Evolutionary conservation across 257 asterid genomes (phyloP).

Genomic region (Jacaranda copaia): DNA sequence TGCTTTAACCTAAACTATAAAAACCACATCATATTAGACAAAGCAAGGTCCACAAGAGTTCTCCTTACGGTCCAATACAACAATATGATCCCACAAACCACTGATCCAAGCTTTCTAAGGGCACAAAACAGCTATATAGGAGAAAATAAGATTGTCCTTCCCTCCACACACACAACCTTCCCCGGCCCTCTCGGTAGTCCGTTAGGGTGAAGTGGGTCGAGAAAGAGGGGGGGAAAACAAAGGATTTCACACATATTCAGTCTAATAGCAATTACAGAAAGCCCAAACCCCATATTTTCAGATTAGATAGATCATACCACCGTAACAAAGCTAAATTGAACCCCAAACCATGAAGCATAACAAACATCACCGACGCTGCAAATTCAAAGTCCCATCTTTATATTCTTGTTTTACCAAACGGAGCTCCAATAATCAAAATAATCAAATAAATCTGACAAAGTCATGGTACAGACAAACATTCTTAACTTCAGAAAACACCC

Average conservation of each 20-base stretch:
- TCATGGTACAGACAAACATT: background rate
- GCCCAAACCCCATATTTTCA: constrained; percentile 1
- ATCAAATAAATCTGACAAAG: background rate
- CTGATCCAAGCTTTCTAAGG: too few species aligned
- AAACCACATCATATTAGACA: constrained; percentile 15
- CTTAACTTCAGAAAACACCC: constrained; percentile 25
- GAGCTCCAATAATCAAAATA: background rate
- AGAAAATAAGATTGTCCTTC: too few species aligned
- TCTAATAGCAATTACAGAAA: background rate
- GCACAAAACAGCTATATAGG: too few species aligned
- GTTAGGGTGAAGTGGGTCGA: background rate
- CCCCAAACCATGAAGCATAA: constrained; percentile 7
- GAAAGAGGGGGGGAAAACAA: background rate
- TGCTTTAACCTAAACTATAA: constrained; percentile 16
- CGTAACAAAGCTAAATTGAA: constrained; percentile 15
- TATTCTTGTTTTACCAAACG: background rate
- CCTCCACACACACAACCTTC: too few species aligned
- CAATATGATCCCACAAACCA: too few species aligned
- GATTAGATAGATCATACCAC: background rate
- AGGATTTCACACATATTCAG: background rate
- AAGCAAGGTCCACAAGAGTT: background rate
- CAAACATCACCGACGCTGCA: constrained; percentile 6
- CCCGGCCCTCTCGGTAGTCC: background rate
- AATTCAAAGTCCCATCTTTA: background rate
- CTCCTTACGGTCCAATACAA: background rate